phyloP scores from a whole-genome alignment of 345 rosid species.

The Murraya paniculata region DNA sequence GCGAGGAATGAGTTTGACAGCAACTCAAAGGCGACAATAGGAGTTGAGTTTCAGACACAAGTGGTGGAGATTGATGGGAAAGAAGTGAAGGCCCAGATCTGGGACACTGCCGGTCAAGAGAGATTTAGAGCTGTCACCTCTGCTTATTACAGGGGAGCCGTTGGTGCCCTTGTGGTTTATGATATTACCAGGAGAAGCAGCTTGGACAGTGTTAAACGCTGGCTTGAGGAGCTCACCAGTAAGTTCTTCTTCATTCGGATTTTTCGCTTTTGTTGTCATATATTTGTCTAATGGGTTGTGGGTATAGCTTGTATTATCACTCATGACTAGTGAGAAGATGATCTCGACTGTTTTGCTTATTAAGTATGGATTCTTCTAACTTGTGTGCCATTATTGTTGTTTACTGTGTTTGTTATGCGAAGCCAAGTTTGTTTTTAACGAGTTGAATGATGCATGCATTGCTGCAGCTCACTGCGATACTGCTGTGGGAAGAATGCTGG shows the following conservation, averaged over 20 bases:
- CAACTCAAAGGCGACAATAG: conserved; percentile 90
- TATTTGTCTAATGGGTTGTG: too few relatives aligned
- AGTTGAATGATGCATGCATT: neutral
- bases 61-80: conserved; percentile 79
- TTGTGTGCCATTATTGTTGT: too few relatives aligned
- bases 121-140: conserved; percentile 94
- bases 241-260: conserved; percentile 16
- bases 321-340: too few relatives aligned
- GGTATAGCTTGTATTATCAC: too few relatives aligned
- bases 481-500: conserved; percentile 72
- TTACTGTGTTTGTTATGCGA: too few relatives aligned
- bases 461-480: conserved; percentile 82
- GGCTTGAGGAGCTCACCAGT: conserved; percentile 89
- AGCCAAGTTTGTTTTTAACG: too few relatives aligned
- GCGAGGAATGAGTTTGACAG: conserved; percentile 83
- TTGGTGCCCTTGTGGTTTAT: conserved; percentile 87
- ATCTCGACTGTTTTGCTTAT: too few relatives aligned
- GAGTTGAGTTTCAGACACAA: conserved; percentile 92
- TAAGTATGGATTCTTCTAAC: too few relatives aligned
- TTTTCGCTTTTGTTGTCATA: too few relatives aligned
- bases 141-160: conserved; percentile 94
- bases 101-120: conserved; percentile 99
- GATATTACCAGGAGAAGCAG: conserved; percentile 71
- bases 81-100: conserved; percentile 94
- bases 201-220: conserved; percentile 79